Percentiles rank a stretch among this genome's conserved stretches.
Evolutionary conservation across 78 protist genomes (phyloP).

Genomic region (Thecamonas trahens): DNA sequence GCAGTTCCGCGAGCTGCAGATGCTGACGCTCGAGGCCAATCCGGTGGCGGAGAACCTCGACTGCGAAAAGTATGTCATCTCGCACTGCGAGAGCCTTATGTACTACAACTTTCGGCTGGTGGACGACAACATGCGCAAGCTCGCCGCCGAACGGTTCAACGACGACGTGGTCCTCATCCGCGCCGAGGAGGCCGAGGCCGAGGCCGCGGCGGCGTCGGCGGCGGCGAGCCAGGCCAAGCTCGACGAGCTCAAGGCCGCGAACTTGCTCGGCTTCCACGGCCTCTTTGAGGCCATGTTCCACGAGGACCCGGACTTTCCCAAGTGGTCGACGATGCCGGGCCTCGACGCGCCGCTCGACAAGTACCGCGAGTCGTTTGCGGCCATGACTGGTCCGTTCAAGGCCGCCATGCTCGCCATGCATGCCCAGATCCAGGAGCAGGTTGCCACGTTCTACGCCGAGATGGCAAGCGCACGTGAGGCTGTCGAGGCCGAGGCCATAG

Average conservation of each 20-base stretch:
- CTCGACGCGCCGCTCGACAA: not conserved
- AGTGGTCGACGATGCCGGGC: not conserved
- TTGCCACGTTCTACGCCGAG: not conserved
- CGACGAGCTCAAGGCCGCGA: not conserved
- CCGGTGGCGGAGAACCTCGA: not conserved
- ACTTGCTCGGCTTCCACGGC: not conserved
- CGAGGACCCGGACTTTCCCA: not conserved
- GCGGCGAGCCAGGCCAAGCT: too few species aligned
- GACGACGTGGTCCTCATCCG: too few species aligned
- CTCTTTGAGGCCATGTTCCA: not conserved
- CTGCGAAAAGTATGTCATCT: constrained; percentile 2
- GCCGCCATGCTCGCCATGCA: not conserved
- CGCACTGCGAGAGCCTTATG: not conserved
- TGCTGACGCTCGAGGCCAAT: constrained; percentile 10
- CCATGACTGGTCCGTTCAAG: not conserved
- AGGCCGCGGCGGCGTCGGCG: too few species aligned
- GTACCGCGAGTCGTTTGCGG: not conserved
- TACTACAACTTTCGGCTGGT: constrained; percentile 15
- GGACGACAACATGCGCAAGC: too few species aligned
- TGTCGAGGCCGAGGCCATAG: not conserved
- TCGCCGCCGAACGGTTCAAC: too few species aligned
- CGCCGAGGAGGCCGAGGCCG: too few species aligned
- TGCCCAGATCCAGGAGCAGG: not conserved
- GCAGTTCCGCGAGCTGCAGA: not conserved
- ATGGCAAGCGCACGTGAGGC: not conserved